phyloP scores from a whole-genome alignment of 176 grass and related monocot species.

The Urochloa ruziziensis region DNA sequence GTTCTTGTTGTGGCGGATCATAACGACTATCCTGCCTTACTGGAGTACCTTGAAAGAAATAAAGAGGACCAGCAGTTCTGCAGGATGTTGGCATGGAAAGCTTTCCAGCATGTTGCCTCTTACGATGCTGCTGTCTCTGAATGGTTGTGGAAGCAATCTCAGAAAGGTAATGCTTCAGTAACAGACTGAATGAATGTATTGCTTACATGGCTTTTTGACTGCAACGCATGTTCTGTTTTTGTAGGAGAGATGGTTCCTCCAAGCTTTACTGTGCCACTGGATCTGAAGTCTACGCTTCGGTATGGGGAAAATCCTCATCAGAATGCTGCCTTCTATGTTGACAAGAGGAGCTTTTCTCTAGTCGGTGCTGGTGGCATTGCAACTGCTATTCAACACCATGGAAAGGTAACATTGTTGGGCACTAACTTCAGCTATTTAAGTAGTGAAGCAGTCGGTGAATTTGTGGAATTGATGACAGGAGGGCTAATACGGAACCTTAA shows the following conservation, averaged over 20 bases:
- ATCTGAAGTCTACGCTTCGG: slow-evolving; percentile 64
- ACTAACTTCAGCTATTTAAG: not conserved
- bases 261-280: slow-evolving; percentile 70
- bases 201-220: not conserved
- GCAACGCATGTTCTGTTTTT: slow-evolving; percentile 8
- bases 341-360: slow-evolving; percentile 78
- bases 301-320: slow-evolving; percentile 97
- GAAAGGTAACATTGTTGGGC: slow-evolving; percentile 58
- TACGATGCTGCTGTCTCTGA: slow-evolving; percentile 90
- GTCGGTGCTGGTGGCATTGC: slow-evolving; percentile 81
- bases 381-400: slow-evolving; percentile 80
- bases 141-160: slow-evolving; percentile 76
- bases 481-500: not conserved
- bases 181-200: not conserved
- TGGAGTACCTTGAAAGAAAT: slow-evolving; percentile 51
- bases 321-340: slow-evolving; percentile 79
- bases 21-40: slow-evolving; percentile 54
- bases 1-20: slow-evolving; percentile 54
- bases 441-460: not conserved
- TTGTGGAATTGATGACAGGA: not conserved
- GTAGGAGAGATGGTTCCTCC: slow-evolving; percentile 68
- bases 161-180: slow-evolving; percentile 40
- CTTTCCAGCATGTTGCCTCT: slow-evolving; percentile 77
- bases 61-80: slow-evolving; percentile 61
- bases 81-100: slow-evolving; percentile 84